These are phyloP conservation scores for Rhodotorula mucilaginosa DNA, from an alignment of 1,284 basidiomycete genomes.

Conservation along the genomic window DNA sequence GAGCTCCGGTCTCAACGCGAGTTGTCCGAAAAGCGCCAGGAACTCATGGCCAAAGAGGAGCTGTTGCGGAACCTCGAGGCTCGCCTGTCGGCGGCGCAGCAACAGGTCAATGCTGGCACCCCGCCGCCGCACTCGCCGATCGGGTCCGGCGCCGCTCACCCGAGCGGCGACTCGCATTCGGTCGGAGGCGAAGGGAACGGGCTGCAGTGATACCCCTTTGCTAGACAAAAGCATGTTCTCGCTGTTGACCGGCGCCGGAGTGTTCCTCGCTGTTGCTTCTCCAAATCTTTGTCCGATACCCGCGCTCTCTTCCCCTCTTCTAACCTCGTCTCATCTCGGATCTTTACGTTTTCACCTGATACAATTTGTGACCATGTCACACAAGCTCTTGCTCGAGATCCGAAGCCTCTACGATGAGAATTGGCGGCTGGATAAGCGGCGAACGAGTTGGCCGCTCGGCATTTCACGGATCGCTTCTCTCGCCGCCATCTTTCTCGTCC, in stretches of 20 bases:
- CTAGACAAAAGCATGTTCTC: neutral
- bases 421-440: neutral
- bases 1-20: constrained; percentile 98
- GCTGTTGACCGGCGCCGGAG: neutral
- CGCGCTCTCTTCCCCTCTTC: too few relatives aligned
- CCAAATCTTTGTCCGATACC: neutral
- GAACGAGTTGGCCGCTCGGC: neutral
- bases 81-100: constrained; percentile 71
- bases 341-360: too few relatives aligned
- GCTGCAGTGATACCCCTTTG: neutral
- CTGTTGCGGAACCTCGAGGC: constrained; percentile 75
- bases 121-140: constrained; percentile 2
- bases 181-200: neutral
- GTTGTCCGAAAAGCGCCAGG: constrained; percentile 98
- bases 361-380: too few relatives aligned
- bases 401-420: too few relatives aligned
- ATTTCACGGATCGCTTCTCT: neutral
- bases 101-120: neutral
- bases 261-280: neutral
- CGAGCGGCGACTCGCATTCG: neutral
- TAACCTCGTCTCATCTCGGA: too few relatives aligned
- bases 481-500: neutral
- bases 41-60: constrained; percentile 61
- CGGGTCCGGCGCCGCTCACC: neutral
- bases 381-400: too few relatives aligned